Percentiles rank a stretch among this genome's conserved stretches.
phyloP scores from a whole-genome alignment of 73 alveolate genomes.

The Tetrahymena elliotti region DNA sequence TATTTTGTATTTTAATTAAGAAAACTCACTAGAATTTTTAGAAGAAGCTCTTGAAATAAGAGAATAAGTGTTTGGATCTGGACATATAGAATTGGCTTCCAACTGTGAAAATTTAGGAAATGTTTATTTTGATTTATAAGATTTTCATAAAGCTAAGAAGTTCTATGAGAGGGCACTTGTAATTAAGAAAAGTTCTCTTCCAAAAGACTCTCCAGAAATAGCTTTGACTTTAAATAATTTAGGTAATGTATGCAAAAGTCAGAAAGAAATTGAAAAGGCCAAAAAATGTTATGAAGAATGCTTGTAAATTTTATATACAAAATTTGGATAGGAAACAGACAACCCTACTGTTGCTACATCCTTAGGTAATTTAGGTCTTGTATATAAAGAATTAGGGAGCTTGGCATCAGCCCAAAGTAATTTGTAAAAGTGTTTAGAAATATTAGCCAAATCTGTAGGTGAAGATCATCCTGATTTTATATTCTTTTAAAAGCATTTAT shows the following conservation, averaged over 20 bases:
- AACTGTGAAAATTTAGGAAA: constrained; percentile 29
- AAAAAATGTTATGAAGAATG: constrained; percentile 29
- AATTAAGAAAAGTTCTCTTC: constrained; percentile 30
- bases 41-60: constrained; percentile 38
- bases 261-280: constrained; percentile 23
- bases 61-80: constrained; percentile 24
- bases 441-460: constrained; percentile 3
- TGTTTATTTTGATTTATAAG: constrained; percentile 39
- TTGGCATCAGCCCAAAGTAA: not conserved
- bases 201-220: constrained; percentile 22
- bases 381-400: constrained; percentile 22
- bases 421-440: constrained; percentile 16
- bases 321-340: constrained; percentile 7
- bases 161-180: constrained; percentile 34
- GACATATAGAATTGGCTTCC: constrained; percentile 38
- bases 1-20: not conserved
- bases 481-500: constrained; percentile 20
- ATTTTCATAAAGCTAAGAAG: constrained; percentile 34
- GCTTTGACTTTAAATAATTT: constrained; percentile 40
- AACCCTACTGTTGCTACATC: constrained; percentile 30
- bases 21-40: not conserved
- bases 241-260: constrained; percentile 35
- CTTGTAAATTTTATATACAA: constrained; percentile 1
- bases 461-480: constrained; percentile 37
- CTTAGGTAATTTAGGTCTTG: constrained; percentile 25